Conservation (phyloP, 441 rosid genomes). For the Breynia disticha region DNA sequence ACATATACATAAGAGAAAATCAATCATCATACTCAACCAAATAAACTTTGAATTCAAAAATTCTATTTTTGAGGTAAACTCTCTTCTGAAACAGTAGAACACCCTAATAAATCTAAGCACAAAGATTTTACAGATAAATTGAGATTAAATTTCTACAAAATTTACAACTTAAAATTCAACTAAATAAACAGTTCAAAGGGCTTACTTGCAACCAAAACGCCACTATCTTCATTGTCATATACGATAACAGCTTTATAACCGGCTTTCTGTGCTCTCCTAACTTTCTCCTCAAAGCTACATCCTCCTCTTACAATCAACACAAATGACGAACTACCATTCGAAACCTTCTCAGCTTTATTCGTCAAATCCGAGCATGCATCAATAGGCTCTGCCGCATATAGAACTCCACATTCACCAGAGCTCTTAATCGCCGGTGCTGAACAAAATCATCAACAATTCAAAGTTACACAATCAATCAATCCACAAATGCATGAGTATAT, state of each 20-base stretch:
- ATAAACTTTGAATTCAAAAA: too few species aligned
- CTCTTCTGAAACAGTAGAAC: too few species aligned
- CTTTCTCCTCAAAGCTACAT: slow-evolving; percentile 78
- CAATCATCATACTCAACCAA: too few species aligned
- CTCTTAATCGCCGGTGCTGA: slow-evolving; percentile 2
- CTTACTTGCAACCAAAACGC: slow-evolving; percentile 69
- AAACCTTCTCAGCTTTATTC: slow-evolving; percentile 27
- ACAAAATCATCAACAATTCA: neutral
- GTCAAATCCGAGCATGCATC: slow-evolving; percentile 65
- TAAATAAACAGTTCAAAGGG: slow-evolving; percentile 6
- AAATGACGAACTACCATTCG: slow-evolving; percentile 33
- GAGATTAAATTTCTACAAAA: too few species aligned
- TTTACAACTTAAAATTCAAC: neutral
- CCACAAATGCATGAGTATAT: neutral
- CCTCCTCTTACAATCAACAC: slow-evolving; percentile 70
- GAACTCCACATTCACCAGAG: slow-evolving; percentile 54
- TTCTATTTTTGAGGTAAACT: too few species aligned
- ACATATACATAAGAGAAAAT: too few species aligned
- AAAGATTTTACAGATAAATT: too few species aligned
- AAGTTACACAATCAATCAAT: neutral
- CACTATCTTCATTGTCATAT: slow-evolving; percentile 54
- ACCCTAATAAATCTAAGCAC: too few species aligned
- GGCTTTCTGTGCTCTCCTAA: slow-evolving; percentile 68
- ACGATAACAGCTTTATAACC: slow-evolving; percentile 75
- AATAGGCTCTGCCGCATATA: slow-evolving; percentile 58